These are phyloP conservation scores for Cladosporium sphaerospermum DNA, from an alignment of 2,329 filamentous ascomycete genomes.

Conservation along the genomic window DNA sequence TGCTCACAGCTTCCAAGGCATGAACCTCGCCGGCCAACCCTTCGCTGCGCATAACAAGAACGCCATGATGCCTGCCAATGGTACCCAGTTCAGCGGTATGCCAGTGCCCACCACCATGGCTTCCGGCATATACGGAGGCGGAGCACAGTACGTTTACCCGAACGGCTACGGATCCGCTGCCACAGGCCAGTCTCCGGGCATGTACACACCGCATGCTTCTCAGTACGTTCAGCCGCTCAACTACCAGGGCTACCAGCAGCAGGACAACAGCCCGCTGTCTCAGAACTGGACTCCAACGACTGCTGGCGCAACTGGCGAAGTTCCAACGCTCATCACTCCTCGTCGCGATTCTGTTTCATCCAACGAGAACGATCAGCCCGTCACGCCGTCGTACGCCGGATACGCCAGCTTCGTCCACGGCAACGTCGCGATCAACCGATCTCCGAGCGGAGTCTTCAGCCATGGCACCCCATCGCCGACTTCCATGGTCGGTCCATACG, in stretches of 20 bases:
- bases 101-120: slow-evolving; percentile 24
- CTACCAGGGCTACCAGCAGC: slow-evolving; percentile 40
- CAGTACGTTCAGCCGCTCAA: slow-evolving; percentile 38
- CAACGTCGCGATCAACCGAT: slow-evolving; percentile 44
- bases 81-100: slow-evolving; percentile 25
- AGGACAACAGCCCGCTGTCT: slow-evolving; percentile 42
- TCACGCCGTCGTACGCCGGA: slow-evolving; percentile 41
- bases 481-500: slow-evolving; percentile 40
- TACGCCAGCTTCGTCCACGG: slow-evolving; percentile 35
- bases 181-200: slow-evolving; percentile 31
- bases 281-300: slow-evolving; percentile 39
- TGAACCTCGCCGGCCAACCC: slow-evolving; percentile 31
- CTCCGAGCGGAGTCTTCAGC: slow-evolving; percentile 43
- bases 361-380: slow-evolving; percentile 47
- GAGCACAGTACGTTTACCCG: slow-evolving; percentile 29
- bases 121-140: slow-evolving; percentile 27
- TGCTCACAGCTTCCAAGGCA: slow-evolving; percentile 36
- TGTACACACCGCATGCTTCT: slow-evolving; percentile 40
- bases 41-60: slow-evolving; percentile 30
- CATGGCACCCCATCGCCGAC: slow-evolving; percentile 47
- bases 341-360: slow-evolving; percentile 48
- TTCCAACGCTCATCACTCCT: slow-evolving; percentile 46
- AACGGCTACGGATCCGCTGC: slow-evolving; percentile 22
- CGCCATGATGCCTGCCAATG: slow-evolving; percentile 25
- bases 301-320: slow-evolving; percentile 39